phyloP scores from a whole-genome alignment of 192 early-diverging fungal species.

The Podila epicladia region DNA sequence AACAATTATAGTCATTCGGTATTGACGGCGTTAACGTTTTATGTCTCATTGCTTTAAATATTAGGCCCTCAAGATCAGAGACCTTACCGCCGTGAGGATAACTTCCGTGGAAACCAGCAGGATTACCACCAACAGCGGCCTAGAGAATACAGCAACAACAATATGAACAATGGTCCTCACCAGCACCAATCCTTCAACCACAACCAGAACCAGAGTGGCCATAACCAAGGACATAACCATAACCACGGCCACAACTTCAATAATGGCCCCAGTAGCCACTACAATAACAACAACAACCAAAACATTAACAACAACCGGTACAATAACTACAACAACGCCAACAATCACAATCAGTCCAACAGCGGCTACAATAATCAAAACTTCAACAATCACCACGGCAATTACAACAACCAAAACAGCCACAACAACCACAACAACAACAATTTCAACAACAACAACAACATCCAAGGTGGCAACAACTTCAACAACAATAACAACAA shows the following conservation, averaged over 20 bases:
- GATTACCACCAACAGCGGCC: slow-evolving; percentile 35
- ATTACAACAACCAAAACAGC: slow-evolving; percentile 4
- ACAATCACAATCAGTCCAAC: slow-evolving; percentile 2
- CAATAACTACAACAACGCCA: neutral
- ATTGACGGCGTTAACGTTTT: slow-evolving; percentile 1
- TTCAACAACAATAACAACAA: slow-evolving; percentile 18
- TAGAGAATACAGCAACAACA: slow-evolving; percentile 24
- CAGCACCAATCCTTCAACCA: neutral
- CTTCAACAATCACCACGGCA: neutral
- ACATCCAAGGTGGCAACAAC: slow-evolving; percentile 20
- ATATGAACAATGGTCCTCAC: slow-evolving; percentile 6
- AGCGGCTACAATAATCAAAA: neutral
- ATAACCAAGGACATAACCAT: slow-evolving; percentile 8
- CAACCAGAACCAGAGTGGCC: neutral
- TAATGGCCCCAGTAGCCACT: neutral
- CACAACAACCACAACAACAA: slow-evolving; percentile 15
- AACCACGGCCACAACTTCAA: slow-evolving; percentile 2
- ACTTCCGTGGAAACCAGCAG: slow-evolving; percentile 23
- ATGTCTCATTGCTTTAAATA: neutral
- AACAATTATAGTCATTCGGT: no score
- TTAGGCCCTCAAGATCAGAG: slow-evolving; percentile 47
- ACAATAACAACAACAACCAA: slow-evolving; percentile 2
- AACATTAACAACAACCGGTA: neutral
- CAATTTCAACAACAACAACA: slow-evolving; percentile 7
- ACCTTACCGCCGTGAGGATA: slow-evolving; percentile 44